Conservation (phyloP, 768 basidiomycete species). For the Russula vinacea region DNA sequence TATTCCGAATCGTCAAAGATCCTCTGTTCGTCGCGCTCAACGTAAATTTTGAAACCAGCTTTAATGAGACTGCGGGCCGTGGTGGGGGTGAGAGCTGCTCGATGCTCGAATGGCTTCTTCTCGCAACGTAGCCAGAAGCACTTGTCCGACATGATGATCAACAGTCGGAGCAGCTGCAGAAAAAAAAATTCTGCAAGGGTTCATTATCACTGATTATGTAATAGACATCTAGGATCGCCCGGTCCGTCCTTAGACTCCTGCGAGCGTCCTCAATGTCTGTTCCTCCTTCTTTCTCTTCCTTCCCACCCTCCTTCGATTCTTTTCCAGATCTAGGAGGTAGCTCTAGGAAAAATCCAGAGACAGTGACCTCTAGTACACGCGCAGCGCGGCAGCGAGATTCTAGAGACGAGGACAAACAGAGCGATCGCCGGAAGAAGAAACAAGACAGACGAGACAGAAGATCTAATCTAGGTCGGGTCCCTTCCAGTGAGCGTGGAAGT, state of each 20-base stretch:
- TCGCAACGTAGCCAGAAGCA: slow-evolving; percentile 94
- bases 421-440: slow-evolving; percentile 35
- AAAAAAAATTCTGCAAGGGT: background rate
- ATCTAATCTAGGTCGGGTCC: slow-evolving; percentile 15
- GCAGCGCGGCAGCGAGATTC: slow-evolving; percentile 26
- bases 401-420: slow-evolving; percentile 32
- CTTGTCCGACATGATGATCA: slow-evolving; percentile 45
- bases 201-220: background rate
- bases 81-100: slow-evolving; percentile 89
- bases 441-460: slow-evolving; percentile 20
- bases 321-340: slow-evolving; percentile 62
- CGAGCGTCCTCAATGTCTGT: slow-evolving; percentile 39
- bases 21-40: slow-evolving; percentile 90
- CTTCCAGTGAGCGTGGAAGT: slow-evolving; percentile 33
- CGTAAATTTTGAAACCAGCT: slow-evolving; percentile 83
- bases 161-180: background rate
- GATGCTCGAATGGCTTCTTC: slow-evolving; percentile 91
- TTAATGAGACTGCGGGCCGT: slow-evolving; percentile 86
- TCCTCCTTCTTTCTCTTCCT: slow-evolving; percentile 57
- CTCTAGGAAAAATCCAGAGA: slow-evolving; percentile 36
- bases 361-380: slow-evolving; percentile 18
- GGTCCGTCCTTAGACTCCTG: background rate
- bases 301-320: slow-evolving; percentile 64
- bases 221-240: background rate
- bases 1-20: slow-evolving; percentile 94